Base-by-base conservation (phyloP, 2,329 filamentous ascomycete genomes). In the Fusarium verticillioides region DNA sequence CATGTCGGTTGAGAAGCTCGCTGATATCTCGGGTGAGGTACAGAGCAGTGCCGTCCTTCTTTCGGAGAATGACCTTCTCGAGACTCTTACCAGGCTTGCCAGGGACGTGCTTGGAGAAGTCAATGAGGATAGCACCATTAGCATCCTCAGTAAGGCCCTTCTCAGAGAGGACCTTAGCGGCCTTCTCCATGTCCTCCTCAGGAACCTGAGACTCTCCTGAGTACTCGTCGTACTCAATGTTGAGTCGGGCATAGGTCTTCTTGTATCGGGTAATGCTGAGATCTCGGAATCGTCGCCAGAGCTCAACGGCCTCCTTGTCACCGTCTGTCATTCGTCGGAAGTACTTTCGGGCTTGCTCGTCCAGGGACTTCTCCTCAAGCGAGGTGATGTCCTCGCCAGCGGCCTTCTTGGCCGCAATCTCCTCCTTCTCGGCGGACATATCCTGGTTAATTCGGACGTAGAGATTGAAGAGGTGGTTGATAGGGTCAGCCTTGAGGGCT, bases 21-120 rank as follows among this genome's bases (percentile, higher is more conserved):
- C 91, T 92, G 70, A 95, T 92, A 81, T 96, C 93, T 74, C 93
- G 90, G 57, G 93, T 94, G 52, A 95, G 87, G 79, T 96, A 95
- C 39, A 94, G 87, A 44, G 92, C 92, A 18, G 92, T 94, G 62
- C 93, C 93, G 72, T 93, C 91, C 74, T 89, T 90, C 84, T 94
- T 93, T 73, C 91, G 89, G 66, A 95, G 88, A 60, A 95, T 88
- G 32, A 92, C 89, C 78, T 90, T 91, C 76, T 92, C 92, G 16
- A 94, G 87, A 66, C 88, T 89, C 84, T 93, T 93, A 72, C 90
- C 90, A 63, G 87, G 84, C 82, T 92, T 92, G 66, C 90, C 90
- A 13, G 88, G 84, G 3, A 93, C 86, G 66, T 92, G 89, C 79
- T 92, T 90, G 60, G 87, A 84, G 78, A 95, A 94, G 81, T 95